A percentile compares a stretch with the other conserved stretches of the same genome.
Conservation (phyloP, 441 rosid species). For the Gossypium lobatum region DNA sequence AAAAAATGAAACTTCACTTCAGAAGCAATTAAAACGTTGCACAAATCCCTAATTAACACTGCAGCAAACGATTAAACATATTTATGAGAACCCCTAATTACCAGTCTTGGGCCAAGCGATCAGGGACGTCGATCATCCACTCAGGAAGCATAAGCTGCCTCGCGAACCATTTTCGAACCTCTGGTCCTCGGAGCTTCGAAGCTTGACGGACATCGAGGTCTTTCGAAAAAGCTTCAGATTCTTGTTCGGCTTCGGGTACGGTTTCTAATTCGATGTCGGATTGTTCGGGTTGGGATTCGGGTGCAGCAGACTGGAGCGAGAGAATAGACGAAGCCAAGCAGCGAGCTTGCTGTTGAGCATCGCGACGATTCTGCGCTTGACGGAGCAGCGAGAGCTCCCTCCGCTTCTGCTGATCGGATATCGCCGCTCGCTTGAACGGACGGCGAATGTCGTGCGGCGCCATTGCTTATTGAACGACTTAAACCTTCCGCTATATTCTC, state of each 20-base stretch:
- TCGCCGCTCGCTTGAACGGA: constrained; percentile 69
- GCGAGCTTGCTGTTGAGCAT: constrained; percentile 86
- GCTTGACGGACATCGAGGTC: constrained; percentile 58
- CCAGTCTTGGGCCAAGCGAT: constrained; percentile 65
- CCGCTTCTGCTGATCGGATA: constrained; percentile 71
- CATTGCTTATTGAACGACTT: constrained; percentile 28
- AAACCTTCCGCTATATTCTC: neutral
- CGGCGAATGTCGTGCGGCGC: constrained; percentile 78
- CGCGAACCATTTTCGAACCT: constrained; percentile 78
- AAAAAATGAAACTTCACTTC: neutral
- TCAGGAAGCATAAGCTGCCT: constrained; percentile 82
- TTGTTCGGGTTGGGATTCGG: constrained; percentile 35
- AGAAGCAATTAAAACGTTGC: neutral
- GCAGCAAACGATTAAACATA: neutral
- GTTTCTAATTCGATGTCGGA: constrained; percentile 27
- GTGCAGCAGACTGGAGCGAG: constrained; percentile 38
- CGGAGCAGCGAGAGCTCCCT: constrained; percentile 65
- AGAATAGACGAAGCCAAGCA: constrained; percentile 71
- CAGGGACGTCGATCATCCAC: constrained; percentile 96
- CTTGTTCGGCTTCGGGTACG: constrained; percentile 23
- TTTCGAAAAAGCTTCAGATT: constrained; percentile 25
- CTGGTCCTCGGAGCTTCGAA: constrained; percentile 63
- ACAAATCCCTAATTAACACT: neutral
- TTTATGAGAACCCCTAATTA: neutral
- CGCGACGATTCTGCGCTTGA: constrained; percentile 68